Evolutionary conservation across 352 stramenopile species (phyloP).

Genomic region (Aphanomyces stellatus): DNA sequence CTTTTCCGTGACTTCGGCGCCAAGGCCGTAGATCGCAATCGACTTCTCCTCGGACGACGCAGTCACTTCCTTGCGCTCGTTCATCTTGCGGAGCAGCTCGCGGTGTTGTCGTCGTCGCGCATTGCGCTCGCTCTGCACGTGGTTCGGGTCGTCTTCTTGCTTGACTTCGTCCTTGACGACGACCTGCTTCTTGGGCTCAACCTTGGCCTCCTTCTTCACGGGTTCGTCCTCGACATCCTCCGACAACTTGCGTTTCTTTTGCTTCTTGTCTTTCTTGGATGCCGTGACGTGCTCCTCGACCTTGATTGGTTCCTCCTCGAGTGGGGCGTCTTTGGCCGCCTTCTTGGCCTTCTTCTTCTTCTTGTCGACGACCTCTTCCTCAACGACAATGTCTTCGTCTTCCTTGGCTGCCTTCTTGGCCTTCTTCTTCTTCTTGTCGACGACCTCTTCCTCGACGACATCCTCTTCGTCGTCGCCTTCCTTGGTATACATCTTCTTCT

Average conservation of each 20-base stretch:
- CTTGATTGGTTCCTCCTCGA: not conserved
- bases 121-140: conserved; percentile 73
- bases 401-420: conserved; percentile 24
- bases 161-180: not conserved
- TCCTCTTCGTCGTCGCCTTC: conserved; percentile 22
- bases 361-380: not conserved
- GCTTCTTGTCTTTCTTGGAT: not conserved
- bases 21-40: conserved; percentile 62
- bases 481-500: conserved; percentile 26
- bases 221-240: not conserved
- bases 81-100: conserved; percentile 62
- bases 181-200: not conserved
- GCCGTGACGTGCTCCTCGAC: not conserved
- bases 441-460: not conserved
- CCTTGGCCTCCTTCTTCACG: not conserved
- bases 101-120: conserved; percentile 63
- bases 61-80: conserved; percentile 46
- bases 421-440: conserved; percentile 23
- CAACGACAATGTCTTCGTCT: not conserved
- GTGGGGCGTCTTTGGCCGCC: conserved; percentile 12
- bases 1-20: conserved; percentile 62
- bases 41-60: conserved; percentile 53
- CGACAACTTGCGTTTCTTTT: not conserved
- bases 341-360: conserved; percentile 26
- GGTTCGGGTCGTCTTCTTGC: conserved; percentile 19